Evolutionary conservation across 2,329 filamentous ascomycete species (phyloP).

Genomic region (Calonectria pauciramosa): DNA sequence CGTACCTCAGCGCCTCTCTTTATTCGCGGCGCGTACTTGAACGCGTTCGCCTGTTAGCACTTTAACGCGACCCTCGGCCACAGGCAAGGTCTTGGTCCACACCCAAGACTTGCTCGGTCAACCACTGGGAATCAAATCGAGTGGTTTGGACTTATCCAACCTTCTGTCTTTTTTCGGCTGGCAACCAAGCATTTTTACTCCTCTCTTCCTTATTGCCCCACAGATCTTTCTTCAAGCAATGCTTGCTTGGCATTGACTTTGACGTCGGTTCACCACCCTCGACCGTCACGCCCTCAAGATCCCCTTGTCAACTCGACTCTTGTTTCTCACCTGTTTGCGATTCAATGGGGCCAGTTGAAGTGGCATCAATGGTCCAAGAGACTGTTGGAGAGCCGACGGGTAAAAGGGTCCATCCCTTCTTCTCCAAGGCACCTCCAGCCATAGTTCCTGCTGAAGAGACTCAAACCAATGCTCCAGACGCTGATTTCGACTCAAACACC

Average conservation of each 20-base stretch:
- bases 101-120: slow-evolving; percentile 30
- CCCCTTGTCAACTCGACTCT: slow-evolving; percentile 10
- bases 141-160: background rate
- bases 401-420: slow-evolving; percentile 70
- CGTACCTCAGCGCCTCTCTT: slow-evolving; percentile 29
- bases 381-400: slow-evolving; percentile 50
- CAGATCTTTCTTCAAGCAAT: slow-evolving; percentile 26
- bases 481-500: slow-evolving; percentile 43
- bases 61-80: slow-evolving; percentile 44
- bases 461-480: slow-evolving; percentile 8
- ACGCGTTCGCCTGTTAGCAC: slow-evolving; percentile 40
- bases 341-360: slow-evolving; percentile 59
- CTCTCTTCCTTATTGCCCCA: background rate
- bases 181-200: background rate
- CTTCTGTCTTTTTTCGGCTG: background rate
- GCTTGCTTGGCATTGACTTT: slow-evolving; percentile 32
- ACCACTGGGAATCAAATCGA: slow-evolving; percentile 3
- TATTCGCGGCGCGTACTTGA: slow-evolving; percentile 30
- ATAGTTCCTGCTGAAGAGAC: slow-evolving; percentile 18
- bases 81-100: slow-evolving; percentile 4
- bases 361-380: slow-evolving; percentile 61
- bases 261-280: slow-evolving; percentile 26
- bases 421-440: slow-evolving; percentile 50
- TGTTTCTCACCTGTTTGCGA: slow-evolving; percentile 23
- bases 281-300: background rate